phyloP scores from a whole-genome alignment of 352 stramenopile species.

The Phytophthora sansomeana region DNA sequence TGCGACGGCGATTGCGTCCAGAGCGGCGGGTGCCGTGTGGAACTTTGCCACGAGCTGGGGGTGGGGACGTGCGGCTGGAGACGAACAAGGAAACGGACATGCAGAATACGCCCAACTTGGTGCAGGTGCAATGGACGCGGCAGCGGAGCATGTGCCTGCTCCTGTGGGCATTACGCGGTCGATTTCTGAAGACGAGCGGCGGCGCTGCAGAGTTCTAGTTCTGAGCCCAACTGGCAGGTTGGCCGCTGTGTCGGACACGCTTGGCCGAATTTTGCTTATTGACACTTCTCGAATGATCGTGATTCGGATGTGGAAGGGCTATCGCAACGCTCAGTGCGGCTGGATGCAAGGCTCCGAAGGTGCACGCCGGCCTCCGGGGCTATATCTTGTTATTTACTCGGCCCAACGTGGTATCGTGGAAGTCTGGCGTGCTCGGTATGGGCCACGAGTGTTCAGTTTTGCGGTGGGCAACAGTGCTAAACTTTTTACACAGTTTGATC shows the following conservation, averaged over 20 bases:
- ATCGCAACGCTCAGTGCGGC: slow-evolving; percentile 80
- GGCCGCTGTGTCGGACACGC: slow-evolving; percentile 75
- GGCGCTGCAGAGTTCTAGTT: slow-evolving; percentile 65
- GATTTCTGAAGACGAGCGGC: slow-evolving; percentile 68
- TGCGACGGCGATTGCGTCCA: slow-evolving; percentile 79
- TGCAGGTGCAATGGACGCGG: slow-evolving; percentile 49
- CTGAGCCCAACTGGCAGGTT: slow-evolving; percentile 77
- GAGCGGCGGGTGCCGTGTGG: slow-evolving; percentile 80
- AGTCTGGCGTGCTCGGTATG: slow-evolving; percentile 82
- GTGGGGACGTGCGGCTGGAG: slow-evolving; percentile 35
- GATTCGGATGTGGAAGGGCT: slow-evolving; percentile 90
- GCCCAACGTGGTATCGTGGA: slow-evolving; percentile 85
- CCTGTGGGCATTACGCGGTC: slow-evolving; percentile 58
- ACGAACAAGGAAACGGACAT: slow-evolving; percentile 22
- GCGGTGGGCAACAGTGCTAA: slow-evolving; percentile 71
- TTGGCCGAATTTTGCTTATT: slow-evolving; percentile 79
- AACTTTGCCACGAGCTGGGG: slow-evolving; percentile 88
- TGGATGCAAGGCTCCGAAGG: slow-evolving; percentile 85
- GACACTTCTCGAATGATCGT: slow-evolving; percentile 84
- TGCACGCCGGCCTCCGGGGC: slow-evolving; percentile 46
- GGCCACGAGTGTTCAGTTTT: slow-evolving; percentile 78
- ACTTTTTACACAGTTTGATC: slow-evolving; percentile 69
- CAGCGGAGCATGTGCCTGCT: slow-evolving; percentile 77
- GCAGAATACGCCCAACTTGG: slow-evolving; percentile 38
- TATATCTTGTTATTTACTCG: slow-evolving; percentile 90